Base-by-base conservation (phyloP, 371 early-diverging fungal species). In the Batkoa obscura region DNA sequence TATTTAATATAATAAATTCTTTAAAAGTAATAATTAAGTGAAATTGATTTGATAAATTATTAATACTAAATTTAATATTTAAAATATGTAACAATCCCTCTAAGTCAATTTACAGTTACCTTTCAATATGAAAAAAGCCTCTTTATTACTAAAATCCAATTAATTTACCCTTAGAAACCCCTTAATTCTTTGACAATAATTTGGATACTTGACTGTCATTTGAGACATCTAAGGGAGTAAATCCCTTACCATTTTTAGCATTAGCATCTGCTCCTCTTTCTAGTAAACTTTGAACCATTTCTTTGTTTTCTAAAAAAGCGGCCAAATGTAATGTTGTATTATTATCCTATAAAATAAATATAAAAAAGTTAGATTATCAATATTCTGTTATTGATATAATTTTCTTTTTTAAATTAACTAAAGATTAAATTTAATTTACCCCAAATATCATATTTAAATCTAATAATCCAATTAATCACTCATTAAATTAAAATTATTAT, bases 291-390 rank as follows among this genome's bases (percentile, higher is more conserved):
- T 69, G 67, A 10, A 76, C 77, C 32, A 74, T 53, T 32, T 76
- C 77, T n/a, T 59, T 35, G 3, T 60, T 67, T 2, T 72, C 71
- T 23, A 74, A 60, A 49, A 76, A 65, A 31, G 72, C 66, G 0
- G 74, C 73, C 33, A 76, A 54, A 68, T 76, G 76, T 15, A 76
- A 56, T 2, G 74, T 71, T 39, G 74, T 74, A 60, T 76, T 76
- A 1, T 70, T 69, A 32, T 51, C 58, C 58, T 58, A 50, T 8
- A 47, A 36, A 35, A 15, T 10, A 3, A 17, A 39, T 12, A 15
- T 10, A 3, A 17, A 39, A 23, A 8, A 35, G 17, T 15, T n/a
- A 3, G 10, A 35, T 46, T 5, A 12, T 3, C 9, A 52, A 30
- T 4, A n/a, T 10, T n/a, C 6, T 38, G 38, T 30, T 35, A 6